A percentile compares a stretch with the other conserved stretches of the same genome.
Evolutionary conservation across 345 rosid species (phyloP).

Genomic region (Excoecaria agallocha): DNA sequence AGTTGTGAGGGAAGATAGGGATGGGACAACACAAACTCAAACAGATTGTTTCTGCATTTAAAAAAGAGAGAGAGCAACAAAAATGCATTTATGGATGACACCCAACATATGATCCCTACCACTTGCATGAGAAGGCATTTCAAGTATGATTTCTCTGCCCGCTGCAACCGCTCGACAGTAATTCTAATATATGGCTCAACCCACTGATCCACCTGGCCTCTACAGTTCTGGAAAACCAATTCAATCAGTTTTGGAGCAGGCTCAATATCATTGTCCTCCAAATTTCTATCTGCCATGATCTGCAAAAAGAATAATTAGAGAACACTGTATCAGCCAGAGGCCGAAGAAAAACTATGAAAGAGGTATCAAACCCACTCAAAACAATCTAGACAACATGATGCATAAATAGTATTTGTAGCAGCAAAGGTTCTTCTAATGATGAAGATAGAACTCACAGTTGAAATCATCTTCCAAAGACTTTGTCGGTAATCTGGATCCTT

Average conservation of each 20-base stretch:
- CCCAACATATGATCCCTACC: slow-evolving; percentile 47
- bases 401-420: neutral
- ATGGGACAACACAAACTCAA: neutral
- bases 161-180: slow-evolving; percentile 72
- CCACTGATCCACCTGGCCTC: slow-evolving; percentile 98
- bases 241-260: slow-evolving; percentile 98
- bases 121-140: slow-evolving; percentile 97
- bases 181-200: slow-evolving; percentile 89
- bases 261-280: slow-evolving; percentile 87
- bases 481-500: slow-evolving; percentile 96
- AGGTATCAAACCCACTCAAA: neutral
- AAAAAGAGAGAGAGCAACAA: neutral
- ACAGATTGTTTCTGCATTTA: neutral
- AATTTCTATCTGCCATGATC: slow-evolving; percentile 78
- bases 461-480: slow-evolving; percentile 87
- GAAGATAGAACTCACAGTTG: slow-evolving; percentile 58
- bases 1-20: neutral
- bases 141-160: slow-evolving; percentile 72
- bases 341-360: neutral
- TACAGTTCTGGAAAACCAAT: slow-evolving; percentile 95
- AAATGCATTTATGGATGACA: neutral
- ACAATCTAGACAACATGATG: neutral
- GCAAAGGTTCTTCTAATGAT: neutral
- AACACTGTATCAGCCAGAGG: neutral
- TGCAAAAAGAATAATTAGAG: slow-evolving; percentile 24